A percentile compares a stretch with the other conserved stretches of the same genome.
phyloP scores from a whole-genome alignment of 2,329 filamentous ascomycete genomes.

The Ophioceras dolichostomum region DNA sequence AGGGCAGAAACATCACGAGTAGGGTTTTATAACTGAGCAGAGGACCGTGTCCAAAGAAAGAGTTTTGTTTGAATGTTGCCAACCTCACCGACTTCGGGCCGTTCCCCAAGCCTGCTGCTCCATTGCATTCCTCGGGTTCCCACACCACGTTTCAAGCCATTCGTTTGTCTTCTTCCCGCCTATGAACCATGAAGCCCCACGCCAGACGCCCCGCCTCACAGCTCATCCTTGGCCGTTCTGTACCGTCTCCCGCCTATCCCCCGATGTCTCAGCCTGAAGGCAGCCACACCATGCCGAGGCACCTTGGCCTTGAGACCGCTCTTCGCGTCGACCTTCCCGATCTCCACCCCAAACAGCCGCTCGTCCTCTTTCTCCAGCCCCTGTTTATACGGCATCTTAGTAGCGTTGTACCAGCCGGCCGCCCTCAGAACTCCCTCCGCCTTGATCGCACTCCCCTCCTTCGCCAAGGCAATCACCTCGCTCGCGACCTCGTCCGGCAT shows the following conservation, averaged over 20 bases:
- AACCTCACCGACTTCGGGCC: no score
- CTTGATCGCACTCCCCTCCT: conserved; percentile 11
- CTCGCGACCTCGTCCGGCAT: conserved; percentile 32
- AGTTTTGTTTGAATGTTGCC: no score
- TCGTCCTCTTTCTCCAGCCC: conserved; percentile 27
- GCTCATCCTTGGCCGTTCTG: neutral
- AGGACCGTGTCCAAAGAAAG: no score
- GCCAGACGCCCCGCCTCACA: neutral
- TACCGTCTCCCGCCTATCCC: neutral
- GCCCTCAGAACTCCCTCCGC: conserved; percentile 8
- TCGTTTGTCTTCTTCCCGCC: no score
- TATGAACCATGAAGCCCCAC: no score
- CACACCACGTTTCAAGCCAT: no score
- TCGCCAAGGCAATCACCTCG: conserved; percentile 27
- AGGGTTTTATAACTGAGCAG: no score
- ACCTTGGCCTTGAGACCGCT: conserved; percentile 30
- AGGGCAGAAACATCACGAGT: no score
- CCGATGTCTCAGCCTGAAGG: conserved; percentile 28
- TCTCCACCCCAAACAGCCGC: conserved; percentile 33
- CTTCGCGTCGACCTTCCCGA: conserved; percentile 24
- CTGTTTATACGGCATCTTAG: conserved; percentile 31
- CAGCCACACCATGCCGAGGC: conserved; percentile 32
- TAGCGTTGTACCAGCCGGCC: conserved; percentile 29
- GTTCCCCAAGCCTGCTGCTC: no score
- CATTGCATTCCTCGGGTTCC: no score